These are phyloP conservation scores for Verbena officinalis DNA, from an alignment of 257 asterid genomes.

Conservation along the genomic window DNA sequence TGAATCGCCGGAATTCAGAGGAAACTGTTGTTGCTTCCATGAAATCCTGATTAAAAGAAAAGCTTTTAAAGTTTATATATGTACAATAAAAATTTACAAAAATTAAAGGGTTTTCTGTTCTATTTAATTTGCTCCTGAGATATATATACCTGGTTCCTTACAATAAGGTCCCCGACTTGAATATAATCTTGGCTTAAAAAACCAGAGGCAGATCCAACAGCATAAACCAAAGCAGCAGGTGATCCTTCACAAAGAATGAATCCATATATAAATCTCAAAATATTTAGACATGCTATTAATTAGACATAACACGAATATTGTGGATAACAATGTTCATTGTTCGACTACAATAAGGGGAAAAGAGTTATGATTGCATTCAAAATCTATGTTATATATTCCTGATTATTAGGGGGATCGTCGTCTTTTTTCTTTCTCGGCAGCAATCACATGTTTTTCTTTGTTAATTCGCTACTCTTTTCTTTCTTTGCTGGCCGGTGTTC, in stretches of 20 bases:
- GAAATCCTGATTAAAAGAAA: slow-evolving; percentile 55
- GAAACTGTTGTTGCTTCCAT: slow-evolving; percentile 88
- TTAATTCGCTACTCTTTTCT: no score
- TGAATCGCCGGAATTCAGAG: slow-evolving; percentile 76
- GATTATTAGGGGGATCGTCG: no score
- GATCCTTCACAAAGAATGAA: slow-evolving; percentile 52
- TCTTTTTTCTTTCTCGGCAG: no score
- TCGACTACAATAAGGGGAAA: background rate
- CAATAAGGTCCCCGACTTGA: slow-evolving; percentile 63
- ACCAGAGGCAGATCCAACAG: slow-evolving; percentile 90
- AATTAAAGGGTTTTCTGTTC: background rate
- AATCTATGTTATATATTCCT: no score
- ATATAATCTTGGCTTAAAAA: slow-evolving; percentile 75
- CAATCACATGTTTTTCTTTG: no score
- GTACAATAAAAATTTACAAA: background rate
- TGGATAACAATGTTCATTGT: background rate
- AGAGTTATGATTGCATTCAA: no score
- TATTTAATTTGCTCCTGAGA: slow-evolving; percentile 2
- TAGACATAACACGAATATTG: background rate
- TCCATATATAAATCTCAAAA: slow-evolving; percentile 10
- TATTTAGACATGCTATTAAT: background rate
- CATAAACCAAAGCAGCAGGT: slow-evolving; percentile 81
- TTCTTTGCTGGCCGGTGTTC: no score
- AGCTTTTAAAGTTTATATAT: slow-evolving; percentile 21
- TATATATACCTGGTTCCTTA: slow-evolving; percentile 68